Evolutionary conservation across 2,329 filamentous ascomycete species (phyloP), one percentile per base, ranked within the genome.

Genomic region (Chrysoporthe cubensis): DNA sequence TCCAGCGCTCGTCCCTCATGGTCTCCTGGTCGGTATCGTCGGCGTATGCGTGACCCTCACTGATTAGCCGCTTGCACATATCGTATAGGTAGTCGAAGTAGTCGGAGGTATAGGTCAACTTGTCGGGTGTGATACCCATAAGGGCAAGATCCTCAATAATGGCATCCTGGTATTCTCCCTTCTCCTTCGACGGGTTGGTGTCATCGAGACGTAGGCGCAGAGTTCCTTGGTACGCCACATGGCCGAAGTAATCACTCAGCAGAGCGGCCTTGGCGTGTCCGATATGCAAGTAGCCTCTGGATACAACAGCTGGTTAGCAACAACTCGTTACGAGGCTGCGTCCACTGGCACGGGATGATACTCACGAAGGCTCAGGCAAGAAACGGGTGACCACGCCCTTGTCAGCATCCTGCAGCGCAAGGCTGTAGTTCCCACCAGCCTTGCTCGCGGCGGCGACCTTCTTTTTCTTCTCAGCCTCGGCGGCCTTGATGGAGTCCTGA

Each of bases 161-260:
- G 5, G 94, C 87, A 80, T 98, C 94, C 78, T 98, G 91, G 78
- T 91, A 99, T 82, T 98, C 96, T 78, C 95, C 90, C 83, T 97
- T 97, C 85, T 99, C 96, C 79, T 98, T 98, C 69, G 91, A 90
- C 8, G 96, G 96, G 81, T 99, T 99, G 66, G 96, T 99, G 77
- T 99, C 96, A 77, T 99, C 96, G 76, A 99, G 96, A 69, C 96
- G 92, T 62, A 98, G 88, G 69, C 96, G 89, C 74, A 99, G 85
- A 75, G 91, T 96, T 75, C 96, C 96, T 69, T 95, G 90, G 84
- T 97, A 97, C 74, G 93, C 92, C 78, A 94, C 91, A 79, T 97
- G 94, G 57, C 94, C 95, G 74, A 98, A 98, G 85, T 97, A 98
- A 79, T 98, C 94, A 82, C 96, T 97, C 67, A 98, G 88, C 66